Percentiles rank a stretch among this genome's conserved stretches.
Conservation (phyloP, 768 basidiomycete species). For the Basidioascus undulatus region DNA sequence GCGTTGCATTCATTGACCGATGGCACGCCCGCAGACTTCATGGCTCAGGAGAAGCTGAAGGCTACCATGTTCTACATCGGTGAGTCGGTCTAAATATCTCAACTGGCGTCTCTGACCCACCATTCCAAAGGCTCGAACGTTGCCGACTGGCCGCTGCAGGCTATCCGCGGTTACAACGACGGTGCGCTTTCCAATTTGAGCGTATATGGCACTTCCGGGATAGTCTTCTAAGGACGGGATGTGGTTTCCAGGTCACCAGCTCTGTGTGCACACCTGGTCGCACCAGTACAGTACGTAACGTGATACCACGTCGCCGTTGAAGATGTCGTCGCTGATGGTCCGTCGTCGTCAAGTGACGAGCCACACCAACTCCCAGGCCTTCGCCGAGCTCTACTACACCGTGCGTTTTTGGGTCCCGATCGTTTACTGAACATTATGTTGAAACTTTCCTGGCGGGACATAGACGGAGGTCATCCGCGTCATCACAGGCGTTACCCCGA, state of each 20-base stretch:
- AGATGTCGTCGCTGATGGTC: background rate
- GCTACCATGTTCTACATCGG: constrained; percentile 18
- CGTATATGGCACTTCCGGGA: background rate
- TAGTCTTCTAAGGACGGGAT: background rate
- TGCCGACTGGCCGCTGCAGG: constrained; percentile 22
- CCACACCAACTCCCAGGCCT: constrained; percentile 20
- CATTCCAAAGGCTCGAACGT: constrained; percentile 20
- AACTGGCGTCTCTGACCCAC: too few species aligned
- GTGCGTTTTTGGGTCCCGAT: background rate
- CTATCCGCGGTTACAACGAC: constrained; percentile 16
- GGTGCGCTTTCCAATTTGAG: background rate
- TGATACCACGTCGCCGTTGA: background rate
- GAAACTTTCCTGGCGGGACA: too few species aligned
- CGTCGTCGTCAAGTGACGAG: constrained; percentile 16
- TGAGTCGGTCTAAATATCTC: background rate
- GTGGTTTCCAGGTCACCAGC: too few species aligned
- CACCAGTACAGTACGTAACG: constrained; percentile 1
- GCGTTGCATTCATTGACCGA: too few species aligned
- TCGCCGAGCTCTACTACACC: constrained; percentile 19
- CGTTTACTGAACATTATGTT: background rate
- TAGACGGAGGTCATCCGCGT: constrained; percentile 7
- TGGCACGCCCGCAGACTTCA: background rate
- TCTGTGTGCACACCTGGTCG: constrained; percentile 5
- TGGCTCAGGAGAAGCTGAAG: background rate
- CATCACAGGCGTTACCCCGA: constrained; percentile 8